Conservation (phyloP, 805 yeast genomes). For the Teunomyces gatunensis region DNA sequence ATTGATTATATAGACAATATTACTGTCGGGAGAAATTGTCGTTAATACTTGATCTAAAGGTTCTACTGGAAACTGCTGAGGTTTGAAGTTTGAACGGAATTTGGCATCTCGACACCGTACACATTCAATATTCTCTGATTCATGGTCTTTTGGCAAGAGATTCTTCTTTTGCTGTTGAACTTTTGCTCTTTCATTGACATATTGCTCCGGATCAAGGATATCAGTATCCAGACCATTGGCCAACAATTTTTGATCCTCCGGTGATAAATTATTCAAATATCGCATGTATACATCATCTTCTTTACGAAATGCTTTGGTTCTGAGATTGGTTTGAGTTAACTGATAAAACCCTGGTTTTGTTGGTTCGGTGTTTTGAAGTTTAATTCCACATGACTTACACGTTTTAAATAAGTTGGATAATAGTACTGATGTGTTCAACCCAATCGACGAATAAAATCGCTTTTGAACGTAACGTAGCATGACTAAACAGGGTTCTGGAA, state of each 20-base stretch:
- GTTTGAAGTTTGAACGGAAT: constrained; percentile 39
- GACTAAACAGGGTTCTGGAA: background rate
- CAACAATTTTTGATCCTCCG: constrained; percentile 27
- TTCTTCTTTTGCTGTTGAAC: background rate
- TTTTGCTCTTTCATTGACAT: constrained; percentile 5
- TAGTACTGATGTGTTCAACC: constrained; percentile 9
- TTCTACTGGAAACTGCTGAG: constrained; percentile 28
- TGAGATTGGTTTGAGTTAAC: constrained; percentile 3
- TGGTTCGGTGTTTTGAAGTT: constrained; percentile 42
- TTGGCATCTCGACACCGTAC: constrained; percentile 55
- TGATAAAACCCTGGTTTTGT: constrained; percentile 44
- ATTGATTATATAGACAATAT: constrained; percentile 59
- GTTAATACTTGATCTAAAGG: constrained; percentile 17
- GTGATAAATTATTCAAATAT: constrained; percentile 15
- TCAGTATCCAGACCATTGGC: constrained; percentile 14
- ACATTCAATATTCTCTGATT: constrained; percentile 36
- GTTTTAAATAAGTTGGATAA: constrained; percentile 11
- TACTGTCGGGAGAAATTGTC: constrained; percentile 43
- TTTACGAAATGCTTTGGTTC: constrained; percentile 6
- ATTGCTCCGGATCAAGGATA: constrained; percentile 1
- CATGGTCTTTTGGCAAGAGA: background rate
- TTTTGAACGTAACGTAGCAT: background rate
- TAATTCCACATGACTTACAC: constrained; percentile 61
- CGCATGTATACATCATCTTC: constrained; percentile 25
- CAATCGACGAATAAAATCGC: constrained; percentile 1